phyloP scores from a whole-genome alignment of 176 grass and related monocot genomes.

The Eleusine coracana region DNA sequence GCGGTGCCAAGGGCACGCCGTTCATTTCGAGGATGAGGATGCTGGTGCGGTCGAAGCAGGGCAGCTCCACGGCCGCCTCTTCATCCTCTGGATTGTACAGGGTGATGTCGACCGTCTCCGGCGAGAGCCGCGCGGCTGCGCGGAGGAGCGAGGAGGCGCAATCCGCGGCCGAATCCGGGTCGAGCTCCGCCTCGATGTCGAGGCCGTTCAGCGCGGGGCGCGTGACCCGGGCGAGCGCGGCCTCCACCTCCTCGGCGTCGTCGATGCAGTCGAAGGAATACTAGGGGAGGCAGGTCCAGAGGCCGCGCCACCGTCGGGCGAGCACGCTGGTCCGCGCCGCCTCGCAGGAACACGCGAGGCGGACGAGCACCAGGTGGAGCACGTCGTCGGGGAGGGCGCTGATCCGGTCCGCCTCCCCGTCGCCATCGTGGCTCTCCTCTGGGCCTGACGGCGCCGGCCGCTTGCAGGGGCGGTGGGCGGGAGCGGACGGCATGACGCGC shows the following conservation, averaged over 20 bases:
- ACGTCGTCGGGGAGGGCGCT: not conserved
- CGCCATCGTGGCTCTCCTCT: not conserved
- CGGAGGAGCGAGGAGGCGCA: not conserved
- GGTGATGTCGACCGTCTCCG: not conserved
- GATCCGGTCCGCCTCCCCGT: not conserved
- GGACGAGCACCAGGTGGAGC: not conserved
- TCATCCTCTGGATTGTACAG: not conserved
- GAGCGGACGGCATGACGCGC: too few relatives aligned
- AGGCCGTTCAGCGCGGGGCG: not conserved
- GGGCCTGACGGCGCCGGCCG: not conserved
- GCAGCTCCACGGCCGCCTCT: not conserved
- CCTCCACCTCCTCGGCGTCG: not conserved
- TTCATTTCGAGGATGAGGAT: not conserved
- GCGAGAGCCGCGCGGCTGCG: not conserved
- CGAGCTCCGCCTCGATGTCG: not conserved
- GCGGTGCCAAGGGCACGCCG: not conserved
- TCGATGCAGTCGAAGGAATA: not conserved
- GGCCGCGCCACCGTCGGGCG: not conserved
- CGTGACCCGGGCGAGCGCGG: not conserved
- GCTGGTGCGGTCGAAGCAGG: not conserved
- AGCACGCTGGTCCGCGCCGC: slow-evolving; percentile 1
- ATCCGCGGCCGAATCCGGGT: not conserved
- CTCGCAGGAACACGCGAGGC: not conserved
- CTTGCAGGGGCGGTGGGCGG: too few relatives aligned
- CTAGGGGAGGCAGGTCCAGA: not conserved